A percentile compares a stretch with the other conserved stretches of the same genome.
Conservation (phyloP, 2,329 filamentous ascomycete species). For the Beauveria rudraprayagi region DNA sequence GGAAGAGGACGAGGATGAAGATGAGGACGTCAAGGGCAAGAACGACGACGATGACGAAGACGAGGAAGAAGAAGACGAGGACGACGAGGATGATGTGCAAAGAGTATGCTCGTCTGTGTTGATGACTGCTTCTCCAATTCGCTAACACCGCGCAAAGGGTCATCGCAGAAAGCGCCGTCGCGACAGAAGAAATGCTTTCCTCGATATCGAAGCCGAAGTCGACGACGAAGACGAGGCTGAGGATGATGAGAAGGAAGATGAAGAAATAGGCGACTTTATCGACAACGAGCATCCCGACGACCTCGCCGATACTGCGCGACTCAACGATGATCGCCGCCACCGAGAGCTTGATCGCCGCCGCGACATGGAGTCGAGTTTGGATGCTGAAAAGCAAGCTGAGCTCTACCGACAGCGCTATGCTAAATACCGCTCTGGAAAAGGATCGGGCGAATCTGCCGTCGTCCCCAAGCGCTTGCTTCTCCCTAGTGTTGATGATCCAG, state of each 20-base stretch:
- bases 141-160: conserved; percentile 31
- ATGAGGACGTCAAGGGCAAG: conserved; percentile 27
- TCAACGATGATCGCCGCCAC: conserved; percentile 86
- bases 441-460: conserved; percentile 61
- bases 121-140: not conserved
- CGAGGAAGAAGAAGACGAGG: conserved; percentile 38
- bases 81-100: conserved; percentile 60
- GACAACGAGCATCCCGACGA: conserved; percentile 89
- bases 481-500: conserved; percentile 89
- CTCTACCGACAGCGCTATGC: conserved; percentile 83
- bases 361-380: conserved; percentile 78
- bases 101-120: conserved; percentile 37
- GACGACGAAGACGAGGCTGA: conserved; percentile 87
- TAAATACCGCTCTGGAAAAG: conserved; percentile 65
- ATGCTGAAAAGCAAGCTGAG: conserved; percentile 88
- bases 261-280: conserved; percentile 76
- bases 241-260: conserved; percentile 82
- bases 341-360: conserved; percentile 88
- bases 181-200: conserved; percentile 73
- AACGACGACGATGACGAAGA: conserved; percentile 26
- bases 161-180: conserved; percentile 76
- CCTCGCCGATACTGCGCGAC: conserved; percentile 66
- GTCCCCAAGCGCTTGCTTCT: conserved; percentile 81
- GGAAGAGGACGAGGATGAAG: conserved; percentile 35
- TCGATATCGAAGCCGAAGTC: conserved; percentile 97